Base-by-base conservation (phyloP, 495 filamentous ascomycete species). In the Neurospora pannonica region DNA sequence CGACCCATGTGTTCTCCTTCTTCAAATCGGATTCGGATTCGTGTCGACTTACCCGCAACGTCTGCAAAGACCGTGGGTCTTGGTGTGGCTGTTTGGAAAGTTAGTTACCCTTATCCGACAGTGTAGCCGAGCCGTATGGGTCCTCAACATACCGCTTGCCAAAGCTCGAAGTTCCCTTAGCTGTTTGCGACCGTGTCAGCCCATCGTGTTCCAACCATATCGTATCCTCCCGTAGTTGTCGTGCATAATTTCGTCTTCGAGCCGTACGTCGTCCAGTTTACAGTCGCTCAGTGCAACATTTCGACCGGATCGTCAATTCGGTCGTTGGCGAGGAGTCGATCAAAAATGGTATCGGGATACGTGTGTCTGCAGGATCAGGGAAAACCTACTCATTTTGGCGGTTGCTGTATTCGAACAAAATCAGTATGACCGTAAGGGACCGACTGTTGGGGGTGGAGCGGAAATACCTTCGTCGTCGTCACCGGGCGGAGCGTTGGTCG, bases 11-110 rank as follows among this genome's bases (percentile, higher is more conserved):
- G 17, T 71, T 71, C 40, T 69, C 39, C 46, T 70, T 67, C 67
- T 24, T 76, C 72, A 15, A 15, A 9, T 37, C 62, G 70, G 39
- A 42, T 78, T 46, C 73, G 74, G 36, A 42, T 40, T 71, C 38
- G 74, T 60, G 40, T 76, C 75, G 42, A 88, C 92, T 92, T 88
- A 84, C 97, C 96, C 96, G 92, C 96, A 99, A 86, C 96, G 97
- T 89, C 97, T 91, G 93, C 96, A 99, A 84, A 99, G 90, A 80
- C 93, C 96, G 90, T 99, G 96, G 86, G 97, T 94, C 89, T 99
- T 99, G 89, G 95, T 99, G 90, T 99, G 93, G 90, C 80, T 82
- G 36, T 71, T n/a, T 67, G 69, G 21, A 21, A 71, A 78, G 76
- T 81, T 70, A 81, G 79, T 71, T 38, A 71, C 8, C 42, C 54